Evolutionary conservation across 2,329 filamentous ascomycete species (phyloP), one percentile per base, ranked within the genome.

Genomic region (Ascochyta rabiei): DNA sequence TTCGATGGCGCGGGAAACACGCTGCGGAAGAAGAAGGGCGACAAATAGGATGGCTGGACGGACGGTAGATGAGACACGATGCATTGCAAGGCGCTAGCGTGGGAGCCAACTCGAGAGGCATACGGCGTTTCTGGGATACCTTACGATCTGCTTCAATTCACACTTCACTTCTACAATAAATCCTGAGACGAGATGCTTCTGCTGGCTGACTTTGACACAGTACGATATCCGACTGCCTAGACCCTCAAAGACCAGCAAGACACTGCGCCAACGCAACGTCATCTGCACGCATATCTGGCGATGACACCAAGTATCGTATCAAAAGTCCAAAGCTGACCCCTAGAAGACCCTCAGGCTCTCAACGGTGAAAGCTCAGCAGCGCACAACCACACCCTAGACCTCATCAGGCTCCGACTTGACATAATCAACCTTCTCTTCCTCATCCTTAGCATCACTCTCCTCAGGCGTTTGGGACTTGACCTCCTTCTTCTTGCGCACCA

Each of bases 1-100:
- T 96, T 96, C 75, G 86, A 88, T 4, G 93, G 93, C 0, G 86
- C 90, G 61, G 93, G 93, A 0, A 90, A 97, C 75, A 95, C 89
- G 5, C 77, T 97, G 1, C 80, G 83, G 28, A 96, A 93, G 82
- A 88, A 89, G 74, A 93, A 91, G 78, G 75, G 73, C 1, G 75
- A 76, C 37, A 75, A 75, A 64, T 76, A 56, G 53, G 16, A 16
- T 7, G 26, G 7, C 18, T 34, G 2, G 18, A 9, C 13, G 37
- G 3, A 43, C 13, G 45, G 31, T 30, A 26, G 45, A 50, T 13
- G 35, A 46, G 10, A 41, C 44, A 50, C 46, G 31, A 38, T 46
- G 52, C 52, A 55, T 55, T 50, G 41, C 47, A 59, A 56, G 69
- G 68, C 68, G 69, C 61, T 65, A 53, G 45, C 21, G 37, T 44